Base-by-base conservation (phyloP, 1,139 yeast genomes). In the Yamadazyma spencermartinsiae region DNA sequence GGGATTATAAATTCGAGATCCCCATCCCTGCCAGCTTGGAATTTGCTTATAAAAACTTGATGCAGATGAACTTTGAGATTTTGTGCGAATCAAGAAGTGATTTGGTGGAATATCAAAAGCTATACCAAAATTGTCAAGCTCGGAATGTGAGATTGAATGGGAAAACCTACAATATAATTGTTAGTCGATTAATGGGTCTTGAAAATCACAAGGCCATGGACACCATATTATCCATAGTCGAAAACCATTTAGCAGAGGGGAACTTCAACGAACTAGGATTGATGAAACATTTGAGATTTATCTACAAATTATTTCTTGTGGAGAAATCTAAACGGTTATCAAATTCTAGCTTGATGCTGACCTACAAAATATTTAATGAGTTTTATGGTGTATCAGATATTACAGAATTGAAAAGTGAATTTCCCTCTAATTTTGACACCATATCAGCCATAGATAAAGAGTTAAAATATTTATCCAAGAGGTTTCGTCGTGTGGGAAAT, bases 221-320 rank as follows among this genome's bases (percentile, higher is more conserved):
- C n/a, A 23, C 44, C 8, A 47, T 60, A 10, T 45, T 71, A 14
- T 40, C 40, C 15, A 37, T 43, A 5, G 26, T 39, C 34, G 75
- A 71, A 43, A 44, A 52, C 10, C 45, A 59, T 40, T 54, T 71
- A 36, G 56, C 63, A 2, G 31, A 51, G 4, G 71, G 67, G 2
- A 65, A 58, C 42, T 57, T 63, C 54, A 54, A 55, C n/a, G 68
- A 66, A 35, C 49, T 51, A 9, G 49, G 49, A 23, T 34, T 58
- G 18, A 42, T 39, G 48, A 48, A 56, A 18, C 48, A 50, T 21
- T 37, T 62, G 12, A 60, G 58, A 35, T 51, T 49, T 35, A 35
- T 65, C 35, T 68, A 65, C 46, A 56, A 57, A 38, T 41, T 59
- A 10, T 48, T 45, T 35, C 19, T 46, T 3, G 3, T 36, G 6